These are phyloP conservation scores for Ophiostoma populinum DNA, from an alignment of 2,329 filamentous ascomycete genomes.

Conservation along the genomic window DNA sequence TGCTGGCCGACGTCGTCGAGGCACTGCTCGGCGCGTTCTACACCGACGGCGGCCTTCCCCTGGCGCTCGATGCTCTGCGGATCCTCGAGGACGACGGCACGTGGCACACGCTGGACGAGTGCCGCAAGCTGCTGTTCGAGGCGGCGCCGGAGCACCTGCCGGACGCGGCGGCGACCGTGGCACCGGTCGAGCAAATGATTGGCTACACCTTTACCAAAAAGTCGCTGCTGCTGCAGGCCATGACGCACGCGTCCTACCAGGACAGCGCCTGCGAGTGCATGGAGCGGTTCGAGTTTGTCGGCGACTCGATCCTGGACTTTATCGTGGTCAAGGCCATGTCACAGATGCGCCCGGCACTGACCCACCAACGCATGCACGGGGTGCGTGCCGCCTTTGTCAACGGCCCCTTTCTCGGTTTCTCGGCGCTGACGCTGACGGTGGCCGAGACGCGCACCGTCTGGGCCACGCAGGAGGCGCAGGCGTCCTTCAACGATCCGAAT, in stretches of 20 bases:
- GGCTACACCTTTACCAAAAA: slow-evolving; percentile 57
- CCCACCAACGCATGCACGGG: slow-evolving; percentile 50
- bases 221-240: slow-evolving; percentile 54
- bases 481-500: no score
- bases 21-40: slow-evolving; percentile 65
- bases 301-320: slow-evolving; percentile 70
- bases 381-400: slow-evolving; percentile 66
- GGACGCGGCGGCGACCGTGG: slow-evolving; percentile 21
- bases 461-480: slow-evolving; percentile 28
- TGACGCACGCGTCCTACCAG: slow-evolving; percentile 55
- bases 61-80: slow-evolving; percentile 45
- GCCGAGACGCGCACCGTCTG: slow-evolving; percentile 12
- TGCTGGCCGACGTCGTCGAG: slow-evolving; percentile 75
- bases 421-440: slow-evolving; percentile 40
- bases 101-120: slow-evolving; percentile 30
- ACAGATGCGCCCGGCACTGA: slow-evolving; percentile 20
- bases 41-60: slow-evolving; percentile 46
- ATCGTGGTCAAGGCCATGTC: slow-evolving; percentile 36
- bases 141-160: slow-evolving; percentile 21
- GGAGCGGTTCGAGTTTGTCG: slow-evolving; percentile 74
- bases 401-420: slow-evolving; percentile 60
- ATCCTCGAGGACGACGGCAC: slow-evolving; percentile 44
- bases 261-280: slow-evolving; percentile 24
- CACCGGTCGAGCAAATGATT: slow-evolving; percentile 44
- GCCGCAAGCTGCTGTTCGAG: slow-evolving; percentile 26